phyloP scores from a whole-genome alignment of 208 protist genomes.

The Acanthamoeba quina region DNA sequence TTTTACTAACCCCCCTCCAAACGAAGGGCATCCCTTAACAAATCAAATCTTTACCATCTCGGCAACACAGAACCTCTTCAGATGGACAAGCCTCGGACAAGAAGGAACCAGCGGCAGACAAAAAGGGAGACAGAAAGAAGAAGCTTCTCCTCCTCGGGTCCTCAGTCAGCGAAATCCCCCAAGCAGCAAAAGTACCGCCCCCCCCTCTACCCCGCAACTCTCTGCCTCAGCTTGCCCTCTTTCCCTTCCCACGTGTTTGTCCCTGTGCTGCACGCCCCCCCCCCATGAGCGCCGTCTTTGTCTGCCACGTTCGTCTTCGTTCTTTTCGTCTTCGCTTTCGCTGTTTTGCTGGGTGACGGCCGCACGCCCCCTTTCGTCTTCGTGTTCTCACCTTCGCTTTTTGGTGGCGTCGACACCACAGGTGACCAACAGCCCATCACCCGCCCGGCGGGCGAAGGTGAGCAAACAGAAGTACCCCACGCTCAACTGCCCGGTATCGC shows the following conservation, averaged over 20 bases:
- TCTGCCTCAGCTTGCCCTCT: background rate
- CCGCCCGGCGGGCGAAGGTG: background rate
- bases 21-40: too few species aligned
- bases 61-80: background rate
- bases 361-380: too few species aligned
- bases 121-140: conserved; percentile 8
- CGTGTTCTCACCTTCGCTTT: background rate
- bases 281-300: background rate
- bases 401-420: background rate
- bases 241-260: background rate
- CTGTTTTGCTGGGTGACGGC: background rate
- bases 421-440: background rate
- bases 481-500: background rate
- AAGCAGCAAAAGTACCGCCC: background rate
- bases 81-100: background rate
- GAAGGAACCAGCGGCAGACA: background rate
- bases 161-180: conserved; percentile 5
- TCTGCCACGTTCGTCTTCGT: background rate
- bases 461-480: conserved; percentile 21
- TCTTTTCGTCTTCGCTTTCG: background rate
- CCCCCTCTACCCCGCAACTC: background rate
- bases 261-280: too few species aligned
- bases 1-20: background rate
- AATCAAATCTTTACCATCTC: too few species aligned
- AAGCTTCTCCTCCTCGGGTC: conserved; percentile 34